Conservation (phyloP, 2,329 filamentous ascomycete species). For the Ophiobolus disseminans region DNA sequence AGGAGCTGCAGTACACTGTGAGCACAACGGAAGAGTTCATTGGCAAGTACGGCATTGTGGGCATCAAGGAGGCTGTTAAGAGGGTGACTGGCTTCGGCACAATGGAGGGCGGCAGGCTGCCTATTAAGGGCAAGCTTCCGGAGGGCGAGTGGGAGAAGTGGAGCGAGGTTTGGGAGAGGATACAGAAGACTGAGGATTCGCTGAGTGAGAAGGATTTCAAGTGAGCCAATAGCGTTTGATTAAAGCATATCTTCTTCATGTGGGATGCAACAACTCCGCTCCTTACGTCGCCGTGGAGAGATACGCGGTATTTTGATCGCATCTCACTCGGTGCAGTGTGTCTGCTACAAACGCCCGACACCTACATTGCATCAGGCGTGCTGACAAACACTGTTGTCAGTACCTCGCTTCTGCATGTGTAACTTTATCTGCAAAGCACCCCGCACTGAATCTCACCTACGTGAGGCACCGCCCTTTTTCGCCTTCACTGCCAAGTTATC, state of each 20-base stretch:
- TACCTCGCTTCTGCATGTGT: background rate
- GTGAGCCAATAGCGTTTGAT: too few species aligned
- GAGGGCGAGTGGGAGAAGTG: slow-evolving; percentile 64
- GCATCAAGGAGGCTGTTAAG: slow-evolving; percentile 69
- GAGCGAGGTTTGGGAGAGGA: slow-evolving; percentile 39
- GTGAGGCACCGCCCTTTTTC: background rate
- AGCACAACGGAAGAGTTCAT: slow-evolving; percentile 69
- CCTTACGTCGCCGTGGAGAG: too few species aligned
- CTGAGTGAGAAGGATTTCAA: slow-evolving; percentile 17
- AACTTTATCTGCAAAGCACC: background rate
- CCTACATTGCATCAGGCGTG: background rate
- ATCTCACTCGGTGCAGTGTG: background rate
- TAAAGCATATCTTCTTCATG: too few species aligned
- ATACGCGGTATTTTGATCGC: too few species aligned
- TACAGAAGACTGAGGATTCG: slow-evolving; percentile 41
- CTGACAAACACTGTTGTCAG: background rate
- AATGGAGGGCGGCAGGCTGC: slow-evolving; percentile 65
- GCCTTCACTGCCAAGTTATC: too few species aligned
- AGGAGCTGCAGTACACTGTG: slow-evolving; percentile 66
- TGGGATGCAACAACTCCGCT: too few species aligned
- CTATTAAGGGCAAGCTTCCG: slow-evolving; percentile 64
- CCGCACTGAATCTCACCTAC: background rate
- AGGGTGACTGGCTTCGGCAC: slow-evolving; percentile 67
- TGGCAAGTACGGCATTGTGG: slow-evolving; percentile 66
- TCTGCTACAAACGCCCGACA: background rate